phyloP scores from a whole-genome alignment of 1,284 basidiomycete species.

The Psilocybe mexicana region DNA sequence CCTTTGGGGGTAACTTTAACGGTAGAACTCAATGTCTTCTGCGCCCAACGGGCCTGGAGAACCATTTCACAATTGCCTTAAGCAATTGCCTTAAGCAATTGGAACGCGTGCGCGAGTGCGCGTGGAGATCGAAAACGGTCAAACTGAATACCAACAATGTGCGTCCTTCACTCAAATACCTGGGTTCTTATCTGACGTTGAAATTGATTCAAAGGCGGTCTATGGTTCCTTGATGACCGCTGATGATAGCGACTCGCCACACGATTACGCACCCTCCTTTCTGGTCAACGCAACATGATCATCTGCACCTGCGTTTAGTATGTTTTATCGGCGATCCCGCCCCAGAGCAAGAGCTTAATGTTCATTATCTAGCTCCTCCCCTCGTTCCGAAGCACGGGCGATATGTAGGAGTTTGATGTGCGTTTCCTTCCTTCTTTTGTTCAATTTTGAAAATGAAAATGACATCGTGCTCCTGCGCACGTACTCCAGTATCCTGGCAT shows the following conservation, averaged over 20 bases:
- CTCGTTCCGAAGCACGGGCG: background rate
- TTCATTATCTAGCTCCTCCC: background rate
- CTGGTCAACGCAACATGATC: background rate
- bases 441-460: slow-evolving; percentile 6
- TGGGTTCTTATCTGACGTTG: background rate
- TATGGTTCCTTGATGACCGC: background rate
- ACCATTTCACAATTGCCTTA: background rate
- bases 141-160: background rate
- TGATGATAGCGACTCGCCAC: background rate
- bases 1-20: too few relatives aligned
- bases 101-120: background rate
- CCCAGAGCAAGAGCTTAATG: background rate
- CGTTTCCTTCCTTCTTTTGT: background rate
- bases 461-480: slow-evolving; percentile 5
- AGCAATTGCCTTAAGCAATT: background rate
- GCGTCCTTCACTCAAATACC: background rate
- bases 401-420: background rate
- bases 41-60: background rate
- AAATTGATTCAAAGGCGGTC: background rate
- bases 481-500: background rate
- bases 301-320: background rate
- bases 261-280: background rate
- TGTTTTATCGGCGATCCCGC: background rate
- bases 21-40: background rate
- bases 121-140: background rate